Evolutionary conservation across 176 grass and related monocot species (phyloP).

Genomic region (Dendrocalamus sinicus): DNA sequence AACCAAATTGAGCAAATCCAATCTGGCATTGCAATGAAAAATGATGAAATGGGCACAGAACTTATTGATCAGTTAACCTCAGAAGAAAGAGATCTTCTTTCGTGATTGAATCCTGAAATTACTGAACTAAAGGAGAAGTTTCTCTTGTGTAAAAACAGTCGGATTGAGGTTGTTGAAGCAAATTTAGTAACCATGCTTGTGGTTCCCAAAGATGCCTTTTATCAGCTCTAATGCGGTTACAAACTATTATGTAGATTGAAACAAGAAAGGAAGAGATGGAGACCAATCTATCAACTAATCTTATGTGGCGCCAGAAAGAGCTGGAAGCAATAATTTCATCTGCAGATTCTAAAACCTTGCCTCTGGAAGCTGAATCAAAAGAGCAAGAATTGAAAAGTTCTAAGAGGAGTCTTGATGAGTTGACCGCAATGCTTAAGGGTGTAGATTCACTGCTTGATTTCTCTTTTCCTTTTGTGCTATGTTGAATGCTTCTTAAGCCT

Average conservation of each 20-base stretch:
- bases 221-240: conserved; percentile 16
- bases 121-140: no score
- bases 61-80: no score
- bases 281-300: conserved; percentile 95
- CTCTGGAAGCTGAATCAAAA: conserved; percentile 72
- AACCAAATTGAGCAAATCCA: no score
- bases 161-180: conserved; percentile 63
- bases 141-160: conserved; percentile 5
- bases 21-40: no score
- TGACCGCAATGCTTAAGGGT: conserved; percentile 80
- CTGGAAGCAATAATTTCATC: conserved; percentile 90
- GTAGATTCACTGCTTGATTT: conserved; percentile 32
- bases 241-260: conserved; percentile 69
- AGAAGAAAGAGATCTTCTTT: no score
- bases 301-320: conserved; percentile 88
- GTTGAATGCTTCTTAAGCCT: conserved; percentile 13
- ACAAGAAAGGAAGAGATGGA: conserved; percentile 96
- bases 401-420: conserved; percentile 72
- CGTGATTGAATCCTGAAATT: no score
- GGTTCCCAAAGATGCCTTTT: not conserved
- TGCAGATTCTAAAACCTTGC: conserved; percentile 79
- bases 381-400: conserved; percentile 71
- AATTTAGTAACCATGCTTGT: conserved; percentile 27
- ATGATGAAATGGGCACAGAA: no score
- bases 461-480: conserved; percentile 1